Percentiles rank a stretch among this genome's conserved stretches.
Evolutionary conservation across 106 monocot genomes (phyloP).

Genomic region (Ottelia alismoides): DNA sequence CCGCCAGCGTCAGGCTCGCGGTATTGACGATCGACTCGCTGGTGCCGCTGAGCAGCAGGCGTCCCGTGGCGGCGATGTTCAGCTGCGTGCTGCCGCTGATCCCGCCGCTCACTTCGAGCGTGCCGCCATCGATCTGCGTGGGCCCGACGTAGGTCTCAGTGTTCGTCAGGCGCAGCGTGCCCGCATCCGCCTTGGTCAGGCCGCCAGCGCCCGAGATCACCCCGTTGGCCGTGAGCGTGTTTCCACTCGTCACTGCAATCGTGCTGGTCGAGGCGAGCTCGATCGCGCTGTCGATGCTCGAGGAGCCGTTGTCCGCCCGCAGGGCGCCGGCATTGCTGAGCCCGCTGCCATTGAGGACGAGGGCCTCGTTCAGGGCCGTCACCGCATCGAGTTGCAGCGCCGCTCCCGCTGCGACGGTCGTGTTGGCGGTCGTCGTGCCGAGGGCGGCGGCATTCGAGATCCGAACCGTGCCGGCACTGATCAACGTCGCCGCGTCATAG

Average conservation of each 20-base stretch:
- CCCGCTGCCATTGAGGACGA: not conserved
- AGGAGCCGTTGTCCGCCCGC: not conserved
- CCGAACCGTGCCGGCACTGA: not conserved
- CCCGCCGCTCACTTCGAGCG: not conserved
- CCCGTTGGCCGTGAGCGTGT: not conserved
- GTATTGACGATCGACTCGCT: not conserved
- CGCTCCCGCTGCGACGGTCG: too few species aligned
- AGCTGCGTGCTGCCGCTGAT: too few species aligned
- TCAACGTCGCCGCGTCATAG: not conserved
- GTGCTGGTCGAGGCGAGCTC: not conserved
- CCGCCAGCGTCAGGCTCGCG: not conserved
- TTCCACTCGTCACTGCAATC: not conserved
- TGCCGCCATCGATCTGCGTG: not conserved
- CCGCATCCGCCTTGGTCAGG: not conserved
- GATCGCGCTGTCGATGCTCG: not conserved
- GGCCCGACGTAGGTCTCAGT: not conserved
- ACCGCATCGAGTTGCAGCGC: too few species aligned
- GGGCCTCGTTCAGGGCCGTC: not conserved
- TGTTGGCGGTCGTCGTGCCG: not conserved
- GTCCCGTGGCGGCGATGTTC: too few species aligned
- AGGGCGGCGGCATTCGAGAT: not conserved
- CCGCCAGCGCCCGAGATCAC: not conserved
- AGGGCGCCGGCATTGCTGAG: too few species aligned
- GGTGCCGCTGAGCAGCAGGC: not conserved
- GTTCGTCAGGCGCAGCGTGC: not conserved